A percentile compares a stretch with the other conserved stretches of the same genome.
These are phyloP conservation scores for Ustilaginoidea virens DNA, from an alignment of 2,329 filamentous ascomycete genomes.

Conservation along the genomic window DNA sequence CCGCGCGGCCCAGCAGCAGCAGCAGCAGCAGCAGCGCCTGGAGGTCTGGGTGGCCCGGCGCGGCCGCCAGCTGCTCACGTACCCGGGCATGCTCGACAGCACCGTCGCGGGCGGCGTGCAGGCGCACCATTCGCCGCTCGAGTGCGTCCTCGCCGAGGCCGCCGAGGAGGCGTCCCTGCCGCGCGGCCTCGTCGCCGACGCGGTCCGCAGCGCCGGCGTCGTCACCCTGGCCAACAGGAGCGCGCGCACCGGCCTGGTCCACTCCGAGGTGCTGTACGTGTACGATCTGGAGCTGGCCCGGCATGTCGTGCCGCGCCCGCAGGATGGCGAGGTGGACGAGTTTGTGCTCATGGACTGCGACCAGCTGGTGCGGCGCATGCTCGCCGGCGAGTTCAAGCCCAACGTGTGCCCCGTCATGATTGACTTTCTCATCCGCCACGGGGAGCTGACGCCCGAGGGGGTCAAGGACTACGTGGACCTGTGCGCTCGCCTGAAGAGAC, in stretches of 20 bases:
- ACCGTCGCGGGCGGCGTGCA: constrained; percentile 66
- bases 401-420: constrained; percentile 66
- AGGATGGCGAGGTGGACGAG: constrained; percentile 64
- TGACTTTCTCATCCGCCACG: constrained; percentile 70
- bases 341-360: constrained; percentile 53
- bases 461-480: constrained; percentile 63
- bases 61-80: constrained; percentile 52
- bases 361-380: constrained; percentile 45
- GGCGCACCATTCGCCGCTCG: constrained; percentile 47
- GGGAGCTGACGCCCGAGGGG: constrained; percentile 54
- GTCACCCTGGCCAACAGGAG: constrained; percentile 20
- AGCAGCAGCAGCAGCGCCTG: too few relatives aligned
- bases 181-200: constrained; percentile 10
- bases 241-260: constrained; percentile 12
- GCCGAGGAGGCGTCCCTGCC: constrained; percentile 50
- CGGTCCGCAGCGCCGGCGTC: constrained; percentile 14
- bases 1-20: constrained; percentile 6
- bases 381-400: constrained; percentile 63
- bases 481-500: constrained; percentile 26
- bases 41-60: constrained; percentile 61
- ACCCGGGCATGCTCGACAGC: constrained; percentile 62
- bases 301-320: constrained; percentile 46
- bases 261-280: constrained; percentile 40
- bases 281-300: constrained; percentile 56
- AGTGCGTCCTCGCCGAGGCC: constrained; percentile 56